Base-by-base conservation (phyloP, 1,139 yeast species). In the Keqinozyma sinolaborantium region DNA sequence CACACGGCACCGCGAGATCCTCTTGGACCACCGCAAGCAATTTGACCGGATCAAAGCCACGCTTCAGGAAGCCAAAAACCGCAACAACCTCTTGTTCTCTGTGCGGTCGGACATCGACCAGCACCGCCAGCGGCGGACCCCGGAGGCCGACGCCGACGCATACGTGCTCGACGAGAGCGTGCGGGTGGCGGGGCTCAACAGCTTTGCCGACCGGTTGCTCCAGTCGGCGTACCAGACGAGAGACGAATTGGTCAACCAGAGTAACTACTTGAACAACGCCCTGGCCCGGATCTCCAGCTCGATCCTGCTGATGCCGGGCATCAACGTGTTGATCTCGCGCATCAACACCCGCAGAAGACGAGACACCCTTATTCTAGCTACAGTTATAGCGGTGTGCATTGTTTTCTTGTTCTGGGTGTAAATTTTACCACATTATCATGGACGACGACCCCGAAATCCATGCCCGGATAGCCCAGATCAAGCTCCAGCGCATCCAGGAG, bases 261-360 rank as follows among this genome's bases (percentile, higher is more conserved):
- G 95, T 35, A 73, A 72, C 27, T 58, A 74, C 10, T 63, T 92
- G 32, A 67, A 70, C 31, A 76, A 68, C 41, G 84, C 95, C 10
- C 87, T 82, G 41, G 70, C 76, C 40, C 69, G 77, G 37, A 64
- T 90, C 40, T 64, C 79, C 40, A 73, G 73, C 27, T 69, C 84
- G 0, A 60, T 88, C 29, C 78, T 75, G 45, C 56, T 73, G 30
- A 73, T 92, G 26, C 98, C 98, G 0, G 97, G 97, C 1, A 64
- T 92, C 29, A 84, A 83, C 51, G 77, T 78, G 10, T 58, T 94
- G 37, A 77, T 92, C 25, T 67, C 82, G 12, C 83, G 82, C 54
- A 90, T 92, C 44, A 88, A 88, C 54, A 83, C 95, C 2, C 71
- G 97, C 48, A 81, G 92, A 57, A 84, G 82, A 60, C 76, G 97